These are phyloP conservation scores for Pseudogymnoascus sp. DNA, from an alignment of 2,329 filamentous ascomycete species.

Conservation along the genomic window DNA sequence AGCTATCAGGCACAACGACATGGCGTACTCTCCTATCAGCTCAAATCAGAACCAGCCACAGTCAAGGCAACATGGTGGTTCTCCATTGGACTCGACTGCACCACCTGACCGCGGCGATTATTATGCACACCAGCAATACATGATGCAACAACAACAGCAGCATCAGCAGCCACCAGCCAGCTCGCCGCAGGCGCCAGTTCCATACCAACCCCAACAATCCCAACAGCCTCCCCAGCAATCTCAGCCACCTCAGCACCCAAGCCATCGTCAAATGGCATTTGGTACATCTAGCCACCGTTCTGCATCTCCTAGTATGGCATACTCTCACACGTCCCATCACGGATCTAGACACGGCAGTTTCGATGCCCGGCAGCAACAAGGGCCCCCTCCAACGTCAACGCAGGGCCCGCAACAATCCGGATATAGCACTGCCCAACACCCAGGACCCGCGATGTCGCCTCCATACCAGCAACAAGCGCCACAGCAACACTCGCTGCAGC, in stretches of 20 bases:
- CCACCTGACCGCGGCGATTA: conserved; percentile 27
- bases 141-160: conserved; percentile 20
- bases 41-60: conserved; percentile 15
- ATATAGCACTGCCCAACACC: not conserved
- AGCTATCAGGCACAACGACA: conserved; percentile 26
- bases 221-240: conserved; percentile 18
- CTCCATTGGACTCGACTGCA: conserved; percentile 22
- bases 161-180: conserved; percentile 21
- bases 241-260: conserved; percentile 12
- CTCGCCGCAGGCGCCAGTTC: conserved; percentile 22
- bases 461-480: not conserved
- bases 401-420: not conserved
- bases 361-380: conserved; percentile 17
- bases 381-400: not conserved
- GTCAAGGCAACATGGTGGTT: conserved; percentile 21
- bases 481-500: conserved; percentile 1
- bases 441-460: not conserved
- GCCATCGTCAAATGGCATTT: conserved; percentile 25
- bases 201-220: conserved; percentile 12
- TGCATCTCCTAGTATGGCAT: conserved; percentile 20
- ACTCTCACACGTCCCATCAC: conserved; percentile 21
- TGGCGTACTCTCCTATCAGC: conserved; percentile 27
- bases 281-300: conserved; percentile 20
- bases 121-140: conserved; percentile 23
- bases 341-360: conserved; percentile 26